phyloP scores from a whole-genome alignment of 2,329 filamentous ascomycete genomes.

The Intubia oerlemansii region DNA sequence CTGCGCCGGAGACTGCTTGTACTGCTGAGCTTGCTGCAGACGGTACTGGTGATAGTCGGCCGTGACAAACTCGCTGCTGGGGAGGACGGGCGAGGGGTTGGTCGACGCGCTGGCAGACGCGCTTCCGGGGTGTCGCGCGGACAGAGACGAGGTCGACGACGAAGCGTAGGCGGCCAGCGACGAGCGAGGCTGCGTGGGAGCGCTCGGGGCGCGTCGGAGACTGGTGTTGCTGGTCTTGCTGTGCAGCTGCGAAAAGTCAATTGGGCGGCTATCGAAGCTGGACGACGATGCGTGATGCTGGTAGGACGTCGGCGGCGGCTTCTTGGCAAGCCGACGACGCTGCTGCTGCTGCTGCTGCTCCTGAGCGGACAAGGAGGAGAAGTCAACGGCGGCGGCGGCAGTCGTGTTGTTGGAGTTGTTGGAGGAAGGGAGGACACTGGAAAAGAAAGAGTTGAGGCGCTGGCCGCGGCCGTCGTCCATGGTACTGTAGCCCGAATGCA shows the following conservation, averaged over 20 bases:
- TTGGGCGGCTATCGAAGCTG: conserved; percentile 26
- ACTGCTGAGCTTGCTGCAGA: conserved; percentile 6
- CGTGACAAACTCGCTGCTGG: conserved; percentile 22
- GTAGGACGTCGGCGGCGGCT: conserved; percentile 28
- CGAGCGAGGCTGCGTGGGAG: conserved; percentile 25
- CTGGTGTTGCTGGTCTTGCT: conserved; percentile 44
- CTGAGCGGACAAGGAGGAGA: too few species aligned
- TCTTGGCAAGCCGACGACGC: conserved; percentile 42
- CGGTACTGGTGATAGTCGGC: conserved; percentile 14
- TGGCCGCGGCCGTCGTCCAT: conserved; percentile 18
- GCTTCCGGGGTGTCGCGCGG: too few species aligned
- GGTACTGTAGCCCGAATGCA: conserved; percentile 16
- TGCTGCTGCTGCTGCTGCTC: too few species aligned
- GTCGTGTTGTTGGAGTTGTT: conserved; percentile 24
- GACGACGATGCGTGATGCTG: conserved; percentile 26
- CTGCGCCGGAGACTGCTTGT: neutral
- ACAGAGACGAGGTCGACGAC: conserved; percentile 20
- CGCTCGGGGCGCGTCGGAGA: conserved; percentile 37
- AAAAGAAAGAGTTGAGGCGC: conserved; percentile 18
- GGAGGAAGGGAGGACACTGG: too few species aligned
- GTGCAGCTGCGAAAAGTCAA: conserved; percentile 34
- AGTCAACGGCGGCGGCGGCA: too few species aligned
- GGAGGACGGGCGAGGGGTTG: conserved; percentile 19
- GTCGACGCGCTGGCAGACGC: neutral
- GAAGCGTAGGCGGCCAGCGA: conserved; percentile 26